Evolutionary conservation across 2,329 filamentous ascomycete species (phyloP), one percentile per base, ranked within the genome.

Genomic region (Ceratocystiopsis sp.): DNA sequence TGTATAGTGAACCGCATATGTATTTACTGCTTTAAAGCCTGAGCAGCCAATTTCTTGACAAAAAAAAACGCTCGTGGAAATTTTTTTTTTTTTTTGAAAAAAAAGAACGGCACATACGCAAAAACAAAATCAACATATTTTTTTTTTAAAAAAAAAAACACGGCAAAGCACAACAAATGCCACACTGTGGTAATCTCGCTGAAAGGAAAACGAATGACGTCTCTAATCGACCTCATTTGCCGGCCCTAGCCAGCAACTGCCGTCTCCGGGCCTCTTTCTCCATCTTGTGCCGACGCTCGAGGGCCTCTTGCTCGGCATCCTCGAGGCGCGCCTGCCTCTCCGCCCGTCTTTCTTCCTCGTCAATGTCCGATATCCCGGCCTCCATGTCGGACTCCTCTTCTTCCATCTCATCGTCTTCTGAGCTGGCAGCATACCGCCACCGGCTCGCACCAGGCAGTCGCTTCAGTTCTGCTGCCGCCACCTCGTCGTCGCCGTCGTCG

Each of bases 311-410:
- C 50, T 73, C 64, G 16, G 71, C 64, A 52, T 87, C 83, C 55
- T 87, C 83, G 39, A 69, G 68, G 38, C 71, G 72, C 19, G 80
- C 83, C 43, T 69, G 65, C 29, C 63, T 59, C 46, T 78, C 70
- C 2, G 81, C 79, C 41, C 63, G 55, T 39, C 66, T 63, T 56
- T 89, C 83, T 57, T 89, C 83, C 34, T 69, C 63, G 47, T 85
- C 80, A 42, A 87, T 73, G 51, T 86, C 81, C 47, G 78, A 78
- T 35, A 80, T 57, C 33, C 80, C 80, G 2, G 80, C 83, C 57
- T 86, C 81, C 79, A 86, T 86, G 52, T 84, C 82, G 7, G 79
- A 84, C 6, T 78, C 81, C 7, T 57, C 80, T 0, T 75, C 78
- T 3, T 65, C 70, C 6, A 77, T 80, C 4, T 75, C 78, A 3